Base-by-base conservation (phyloP, 2,329 filamentous ascomycete species). In the Teratosphaeriaceae sp. region DNA sequence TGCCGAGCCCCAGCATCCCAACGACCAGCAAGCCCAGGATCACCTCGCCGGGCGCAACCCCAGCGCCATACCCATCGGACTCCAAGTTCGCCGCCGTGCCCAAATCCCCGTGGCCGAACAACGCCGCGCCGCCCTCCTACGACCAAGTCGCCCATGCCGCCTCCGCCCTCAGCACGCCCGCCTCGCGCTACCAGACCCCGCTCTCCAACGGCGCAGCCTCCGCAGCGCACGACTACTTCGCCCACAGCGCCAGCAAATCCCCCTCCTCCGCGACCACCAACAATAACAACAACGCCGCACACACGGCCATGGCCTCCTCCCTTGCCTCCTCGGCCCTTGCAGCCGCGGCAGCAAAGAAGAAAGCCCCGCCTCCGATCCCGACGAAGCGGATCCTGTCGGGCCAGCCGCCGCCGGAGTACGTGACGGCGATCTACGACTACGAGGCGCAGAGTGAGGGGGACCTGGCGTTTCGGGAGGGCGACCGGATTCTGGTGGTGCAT, bases 401-500 rank as follows among this genome's bases (percentile, higher is more conserved):
- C 13, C 67, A 69, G 44, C 70, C 72, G 24, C 24, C 24, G 51
- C 65, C 66, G 12, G 48, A 59, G 27, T 62, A 51, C 15, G 62
- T 64, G 12, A 80, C 81, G 9, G 87, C 87, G 6, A 69, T 86
- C 55, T 92, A 87, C 62, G 75, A 84, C 51, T 94, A 88, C 59
- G 71, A 73, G 1, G 85, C 83, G 0, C 80, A 88, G 57, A 76
- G 75, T 5, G 63, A 68, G 1, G 85, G 84, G 0, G 87, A 94
- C 61, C 61, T 94, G 40, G 74, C 74, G 2, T 94, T 94, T 59
- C 71, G 72, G 22, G 84, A 89, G 62, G 87, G 86, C 2, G 87
- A 92, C 56, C 72, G 76, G 38, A 94, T 94, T 54, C 78, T 74
- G 35, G 81, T 94, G 3, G 59, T 88, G 23, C 85, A 85, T 68